Conservation (phyloP, 108 stramenopile species). For the Skeletonema marinoi region DNA sequence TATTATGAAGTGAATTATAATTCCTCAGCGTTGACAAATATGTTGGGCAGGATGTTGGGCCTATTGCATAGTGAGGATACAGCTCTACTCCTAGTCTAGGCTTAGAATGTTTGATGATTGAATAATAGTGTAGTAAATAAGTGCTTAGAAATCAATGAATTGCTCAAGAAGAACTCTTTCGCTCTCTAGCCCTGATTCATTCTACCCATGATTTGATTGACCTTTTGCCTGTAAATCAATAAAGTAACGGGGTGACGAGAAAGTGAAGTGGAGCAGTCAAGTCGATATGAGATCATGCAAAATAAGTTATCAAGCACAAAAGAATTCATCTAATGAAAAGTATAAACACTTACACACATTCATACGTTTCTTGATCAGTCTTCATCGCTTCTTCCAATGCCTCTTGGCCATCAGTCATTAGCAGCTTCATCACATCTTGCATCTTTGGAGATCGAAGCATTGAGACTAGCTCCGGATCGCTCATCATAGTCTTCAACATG, state of each 20-base stretch:
- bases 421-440: slow-evolving; percentile 68
- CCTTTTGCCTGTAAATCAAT: slow-evolving; percentile 12
- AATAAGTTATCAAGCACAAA: no score
- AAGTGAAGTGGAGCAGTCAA: no score
- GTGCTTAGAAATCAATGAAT: not conserved
- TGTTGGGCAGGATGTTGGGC: no score
- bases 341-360: slow-evolving; percentile 21
- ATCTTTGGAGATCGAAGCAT: slow-evolving; percentile 61
- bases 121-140: no score
- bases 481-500: slow-evolving; percentile 47
- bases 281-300: no score
- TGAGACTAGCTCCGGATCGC: slow-evolving; percentile 59
- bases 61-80: no score
- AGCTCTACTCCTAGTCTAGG: no score
- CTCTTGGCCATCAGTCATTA: slow-evolving; percentile 61
- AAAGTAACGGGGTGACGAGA: no score
- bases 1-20: no score
- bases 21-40: no score
- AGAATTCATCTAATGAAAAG: no score
- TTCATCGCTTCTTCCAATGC: slow-evolving; percentile 55
- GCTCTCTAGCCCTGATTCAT: slow-evolving; percentile 11
- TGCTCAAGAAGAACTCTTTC: not conserved
- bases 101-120: no score
- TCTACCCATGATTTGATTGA: slow-evolving; percentile 48
- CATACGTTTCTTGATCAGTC: slow-evolving; percentile 52